Percentiles rank a stretch among this genome's conserved stretches.
Conservation (phyloP, 2,329 filamentous ascomycete genomes). For the Tolypocladium tropicale region DNA sequence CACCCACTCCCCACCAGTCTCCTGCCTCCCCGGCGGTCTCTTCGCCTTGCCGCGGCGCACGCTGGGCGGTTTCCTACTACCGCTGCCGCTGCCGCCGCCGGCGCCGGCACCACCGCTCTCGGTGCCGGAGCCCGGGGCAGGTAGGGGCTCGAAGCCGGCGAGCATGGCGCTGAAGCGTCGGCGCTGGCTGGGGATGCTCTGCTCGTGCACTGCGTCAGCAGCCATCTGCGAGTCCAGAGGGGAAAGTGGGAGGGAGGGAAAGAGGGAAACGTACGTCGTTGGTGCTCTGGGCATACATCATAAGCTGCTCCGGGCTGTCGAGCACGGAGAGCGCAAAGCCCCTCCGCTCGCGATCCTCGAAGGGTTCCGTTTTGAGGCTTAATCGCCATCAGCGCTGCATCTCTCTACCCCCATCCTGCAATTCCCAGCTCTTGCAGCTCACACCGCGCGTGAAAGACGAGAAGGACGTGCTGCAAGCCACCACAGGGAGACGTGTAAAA, state of each 20-base stretch:
- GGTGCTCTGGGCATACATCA: constrained; percentile 46
- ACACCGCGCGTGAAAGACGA: background rate
- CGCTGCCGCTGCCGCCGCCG: background rate
- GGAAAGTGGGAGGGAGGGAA: background rate
- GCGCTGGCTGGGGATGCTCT: constrained; percentile 47
- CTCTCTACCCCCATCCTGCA: too few species aligned
- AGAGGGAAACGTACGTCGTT: constrained; percentile 35
- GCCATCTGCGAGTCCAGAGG: too few species aligned
- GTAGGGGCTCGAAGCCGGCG: constrained; percentile 33
- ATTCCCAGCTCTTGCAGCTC: background rate
- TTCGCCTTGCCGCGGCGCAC: background rate
- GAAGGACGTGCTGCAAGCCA: too few species aligned
- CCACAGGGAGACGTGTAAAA: background rate
- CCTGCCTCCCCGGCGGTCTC: background rate
- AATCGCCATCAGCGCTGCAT: background rate
- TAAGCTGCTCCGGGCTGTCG: constrained; percentile 45
- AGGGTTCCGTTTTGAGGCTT: constrained; percentile 24
- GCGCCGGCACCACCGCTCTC: background rate
- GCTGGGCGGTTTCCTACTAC: background rate
- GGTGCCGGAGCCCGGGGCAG: constrained; percentile 2
- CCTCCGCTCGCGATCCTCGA: constrained; percentile 30
- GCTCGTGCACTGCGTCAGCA: background rate
- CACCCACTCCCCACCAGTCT: background rate
- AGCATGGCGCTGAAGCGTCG: constrained; percentile 46
- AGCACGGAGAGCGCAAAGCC: constrained; percentile 43